Evolutionary conservation across 2,329 filamentous ascomycete genomes (phyloP).

Genomic region (Amylocarpus encephaloides): DNA sequence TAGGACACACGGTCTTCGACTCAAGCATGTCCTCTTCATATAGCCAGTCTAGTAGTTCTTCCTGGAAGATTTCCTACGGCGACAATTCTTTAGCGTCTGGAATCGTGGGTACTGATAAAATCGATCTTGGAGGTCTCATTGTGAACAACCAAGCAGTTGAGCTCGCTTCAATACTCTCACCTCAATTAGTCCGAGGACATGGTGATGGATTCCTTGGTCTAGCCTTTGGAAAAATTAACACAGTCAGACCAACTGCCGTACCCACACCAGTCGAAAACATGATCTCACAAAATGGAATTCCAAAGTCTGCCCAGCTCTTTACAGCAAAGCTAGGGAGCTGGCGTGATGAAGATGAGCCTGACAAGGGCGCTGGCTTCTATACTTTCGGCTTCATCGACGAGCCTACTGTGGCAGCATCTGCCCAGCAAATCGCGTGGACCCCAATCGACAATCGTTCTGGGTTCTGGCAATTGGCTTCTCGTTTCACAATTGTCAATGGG

Average conservation of each 20-base stretch:
- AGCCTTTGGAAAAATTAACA: conserved; percentile 59
- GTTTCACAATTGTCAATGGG: conserved; percentile 51
- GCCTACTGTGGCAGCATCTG: conserved; percentile 48
- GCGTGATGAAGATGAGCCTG: conserved; percentile 41
- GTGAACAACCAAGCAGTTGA: conserved; percentile 60
- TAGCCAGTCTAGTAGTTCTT: conserved; percentile 40
- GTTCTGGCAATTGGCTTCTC: conserved; percentile 62
- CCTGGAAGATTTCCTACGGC: conserved; percentile 63
- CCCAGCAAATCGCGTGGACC: conserved; percentile 51
- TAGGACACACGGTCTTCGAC: conserved; percentile 51
- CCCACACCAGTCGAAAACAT: conserved; percentile 64
- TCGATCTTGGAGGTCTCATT: conserved; percentile 55
- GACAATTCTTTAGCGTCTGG: conserved; percentile 63
- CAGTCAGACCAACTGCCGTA: conserved; percentile 47
- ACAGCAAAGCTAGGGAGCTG: conserved; percentile 51
- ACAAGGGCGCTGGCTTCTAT: conserved; percentile 51
- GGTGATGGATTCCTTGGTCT: conserved; percentile 63
- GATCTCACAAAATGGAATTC: conserved; percentile 51
- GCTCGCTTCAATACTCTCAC: conserved; percentile 52
- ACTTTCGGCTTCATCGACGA: conserved; percentile 69
- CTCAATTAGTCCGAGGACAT: conserved; percentile 47
- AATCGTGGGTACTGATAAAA: conserved; percentile 54
- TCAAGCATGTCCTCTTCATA: conserved; percentile 55
- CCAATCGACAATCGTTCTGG: conserved; percentile 57
- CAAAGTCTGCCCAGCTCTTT: conserved; percentile 45